Base-by-base conservation (phyloP, 331 rosid species). In the Dryas integrifolia region DNA sequence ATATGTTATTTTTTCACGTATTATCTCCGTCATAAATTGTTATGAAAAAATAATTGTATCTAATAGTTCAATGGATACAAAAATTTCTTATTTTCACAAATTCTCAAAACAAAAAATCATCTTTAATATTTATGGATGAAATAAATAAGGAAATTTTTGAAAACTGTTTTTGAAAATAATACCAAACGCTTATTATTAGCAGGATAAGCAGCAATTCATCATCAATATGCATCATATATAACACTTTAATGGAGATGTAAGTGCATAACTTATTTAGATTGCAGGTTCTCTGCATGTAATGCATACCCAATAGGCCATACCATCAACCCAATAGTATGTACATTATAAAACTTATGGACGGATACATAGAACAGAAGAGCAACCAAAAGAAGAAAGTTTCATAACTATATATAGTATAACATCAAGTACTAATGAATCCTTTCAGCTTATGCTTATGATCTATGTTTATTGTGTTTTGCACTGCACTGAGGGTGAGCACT, bases 391-490 rank as follows among this genome's bases (percentile, higher is more conserved):
- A 53, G n/a, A 7, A 51, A 38, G 6, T 69, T 53, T 4, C 64
- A 14, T 44, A 57, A 6, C 2, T 7, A 72, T 75, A 51, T 26
- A 65, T 14, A 21, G 21, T 21, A 21, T 21, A 21, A 80, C 47
- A 79, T 76, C 60, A 83, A 84, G 47, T 73, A 69, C 63, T 75
- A 62, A 65, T 68, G 72, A 6, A 38, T 5, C 60, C 72, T 68
- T 68, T 24, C 15, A 50, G 38, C 38, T 35, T 45, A 70, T 21
- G 58, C 46, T 52, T 62, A 78, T 65, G 84, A 69, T 65, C 78
- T 59, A 41, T 61, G 77, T 49, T 80, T 81, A 81, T 79, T 85
- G 56, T 67, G 85, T 73, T 81, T 86, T 10, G 75, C 74, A 44
- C 61, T 52, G 26, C 79, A 70, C 3, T 67, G 81, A 76, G 72